A percentile compares a stretch with the other conserved stretches of the same genome.
phyloP scores from a whole-genome alignment of 441 rosid species.

The Kokia cookei region DNA sequence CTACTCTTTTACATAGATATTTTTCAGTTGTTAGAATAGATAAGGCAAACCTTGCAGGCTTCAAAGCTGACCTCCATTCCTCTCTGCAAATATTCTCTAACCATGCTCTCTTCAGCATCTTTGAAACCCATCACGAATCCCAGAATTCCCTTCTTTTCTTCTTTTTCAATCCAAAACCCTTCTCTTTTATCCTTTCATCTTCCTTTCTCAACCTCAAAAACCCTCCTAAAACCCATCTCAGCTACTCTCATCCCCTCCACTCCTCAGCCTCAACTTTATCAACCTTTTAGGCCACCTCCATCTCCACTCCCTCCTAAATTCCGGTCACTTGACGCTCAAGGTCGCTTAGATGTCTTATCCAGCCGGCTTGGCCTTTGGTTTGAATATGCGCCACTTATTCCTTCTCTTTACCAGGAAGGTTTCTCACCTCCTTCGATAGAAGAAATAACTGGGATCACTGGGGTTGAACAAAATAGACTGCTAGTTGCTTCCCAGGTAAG shows the following conservation, averaged over 20 bases:
- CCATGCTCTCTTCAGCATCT: slow-evolving; percentile 33
- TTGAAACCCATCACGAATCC: slow-evolving; percentile 26
- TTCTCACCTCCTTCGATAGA: slow-evolving; percentile 58
- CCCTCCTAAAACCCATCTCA: slow-evolving; percentile 21
- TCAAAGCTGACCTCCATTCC: background rate
- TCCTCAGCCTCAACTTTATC: slow-evolving; percentile 48
- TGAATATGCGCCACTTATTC: slow-evolving; percentile 79
- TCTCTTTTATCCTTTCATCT: slow-evolving; percentile 7
- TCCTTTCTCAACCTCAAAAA: slow-evolving; percentile 12
- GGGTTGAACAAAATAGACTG: slow-evolving; percentile 76
- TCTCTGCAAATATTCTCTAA: background rate
- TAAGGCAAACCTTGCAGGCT: background rate
- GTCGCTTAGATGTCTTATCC: slow-evolving; percentile 60
- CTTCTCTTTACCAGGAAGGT: slow-evolving; percentile 64
- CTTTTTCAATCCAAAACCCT: slow-evolving; percentile 19
- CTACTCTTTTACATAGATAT: background rate
- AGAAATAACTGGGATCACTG: slow-evolving; percentile 68
- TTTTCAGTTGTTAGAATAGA: background rate
- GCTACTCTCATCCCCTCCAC: slow-evolving; percentile 19
- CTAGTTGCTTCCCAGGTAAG: slow-evolving; percentile 75
- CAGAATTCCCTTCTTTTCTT: slow-evolving; percentile 9
- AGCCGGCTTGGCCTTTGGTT: slow-evolving; percentile 73
- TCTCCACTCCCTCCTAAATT: slow-evolving; percentile 59
- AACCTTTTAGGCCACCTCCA: slow-evolving; percentile 85
- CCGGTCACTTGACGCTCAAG: slow-evolving; percentile 52